Conservation (phyloP, 345 rosid genomes). For the Citrus reticulata region DNA sequence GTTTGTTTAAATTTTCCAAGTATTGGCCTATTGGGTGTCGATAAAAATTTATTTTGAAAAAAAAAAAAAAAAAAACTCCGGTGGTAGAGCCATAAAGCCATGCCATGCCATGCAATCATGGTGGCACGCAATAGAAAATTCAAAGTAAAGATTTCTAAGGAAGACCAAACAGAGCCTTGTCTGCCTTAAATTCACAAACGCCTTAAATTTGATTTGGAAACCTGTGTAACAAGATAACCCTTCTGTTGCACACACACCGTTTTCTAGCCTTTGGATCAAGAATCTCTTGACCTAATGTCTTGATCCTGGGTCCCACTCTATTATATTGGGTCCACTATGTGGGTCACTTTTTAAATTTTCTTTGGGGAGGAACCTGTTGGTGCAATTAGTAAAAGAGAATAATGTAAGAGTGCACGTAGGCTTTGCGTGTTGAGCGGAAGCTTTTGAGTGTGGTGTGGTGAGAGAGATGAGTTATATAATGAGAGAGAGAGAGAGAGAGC, state of each 20-base stretch:
- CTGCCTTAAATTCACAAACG: slow-evolving; percentile 37
- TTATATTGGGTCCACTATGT: neutral
- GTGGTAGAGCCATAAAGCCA: slow-evolving; percentile 2
- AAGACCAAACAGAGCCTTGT: slow-evolving; percentile 16
- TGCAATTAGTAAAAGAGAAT: slow-evolving; percentile 25
- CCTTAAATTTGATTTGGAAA: neutral
- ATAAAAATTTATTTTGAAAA: neutral
- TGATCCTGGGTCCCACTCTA: slow-evolving; percentile 21
- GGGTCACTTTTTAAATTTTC: neutral
- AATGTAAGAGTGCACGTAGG: slow-evolving; percentile 40
- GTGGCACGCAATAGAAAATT: slow-evolving; percentile 27
- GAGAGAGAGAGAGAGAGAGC: neutral
- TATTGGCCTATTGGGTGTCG: neutral
- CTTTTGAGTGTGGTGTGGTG: slow-evolving; percentile 35
- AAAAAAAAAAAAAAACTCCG: neutral
- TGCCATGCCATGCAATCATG: slow-evolving; percentile 51
- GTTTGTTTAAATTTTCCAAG: slow-evolving; percentile 4
- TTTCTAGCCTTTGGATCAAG: slow-evolving; percentile 23
- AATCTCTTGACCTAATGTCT: slow-evolving; percentile 24
- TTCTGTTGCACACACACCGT: neutral
- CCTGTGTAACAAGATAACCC: slow-evolving; percentile 14
- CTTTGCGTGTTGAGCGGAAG: slow-evolving; percentile 58
- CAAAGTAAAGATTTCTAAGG: slow-evolving; percentile 24
- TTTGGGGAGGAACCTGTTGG: slow-evolving; percentile 13
- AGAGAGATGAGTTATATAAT: neutral